Evolutionary conservation across 495 filamentous ascomycete species (phyloP), one percentile per base, ranked within the genome.

Genomic region (Penicillium paxilli): DNA sequence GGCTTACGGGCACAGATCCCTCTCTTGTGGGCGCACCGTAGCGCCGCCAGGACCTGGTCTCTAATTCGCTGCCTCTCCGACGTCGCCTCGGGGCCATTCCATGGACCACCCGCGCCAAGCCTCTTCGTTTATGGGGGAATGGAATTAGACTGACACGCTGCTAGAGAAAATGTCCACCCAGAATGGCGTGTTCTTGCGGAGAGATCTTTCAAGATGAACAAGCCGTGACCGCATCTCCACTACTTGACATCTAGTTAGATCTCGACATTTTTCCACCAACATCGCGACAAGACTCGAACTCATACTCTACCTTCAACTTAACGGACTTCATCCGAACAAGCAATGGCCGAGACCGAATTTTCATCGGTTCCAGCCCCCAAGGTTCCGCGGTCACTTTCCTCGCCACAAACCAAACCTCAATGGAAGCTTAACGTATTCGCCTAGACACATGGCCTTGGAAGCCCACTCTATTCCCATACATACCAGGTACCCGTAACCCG

Each of bases 71-170:
- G 22, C 24, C 7, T 32, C 37, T 28, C n/a, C 35, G 44, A 42
- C 38, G 33, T 50, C 41, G 32, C 32, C 48, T 59, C 52, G 56
- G 60, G 33, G 32, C 21, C 23, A 46, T 49, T 40, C 46, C 45
- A 53, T 49, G 50, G 50, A 25, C 22, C 22, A 30, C n/a, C 21
- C 25, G 24, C 33, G 60, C 57, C 60, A 63, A 63, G 60, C 54
- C 48, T 57, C 21, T 12, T n/a, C n/a, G n/a, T n/a, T 32, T 32
- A 32, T 32, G 30, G 30, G 30, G 30, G n/a, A n/a, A 12, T 32
- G 4, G 30, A 32, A 32, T 32, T 9, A n/a, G n/a, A n/a, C n/a
- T n/a, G n/a, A n/a, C n/a, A n/a, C n/a, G n/a, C n/a, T n/a, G n/a
- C n/a, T n/a, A n/a, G 30, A 12, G 30, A n/a, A 12, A 32, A 32